A percentile compares a stretch with the other conserved stretches of the same genome.
Conservation (phyloP, 768 basidiomycete genomes). For the Megacollybia marginata region DNA sequence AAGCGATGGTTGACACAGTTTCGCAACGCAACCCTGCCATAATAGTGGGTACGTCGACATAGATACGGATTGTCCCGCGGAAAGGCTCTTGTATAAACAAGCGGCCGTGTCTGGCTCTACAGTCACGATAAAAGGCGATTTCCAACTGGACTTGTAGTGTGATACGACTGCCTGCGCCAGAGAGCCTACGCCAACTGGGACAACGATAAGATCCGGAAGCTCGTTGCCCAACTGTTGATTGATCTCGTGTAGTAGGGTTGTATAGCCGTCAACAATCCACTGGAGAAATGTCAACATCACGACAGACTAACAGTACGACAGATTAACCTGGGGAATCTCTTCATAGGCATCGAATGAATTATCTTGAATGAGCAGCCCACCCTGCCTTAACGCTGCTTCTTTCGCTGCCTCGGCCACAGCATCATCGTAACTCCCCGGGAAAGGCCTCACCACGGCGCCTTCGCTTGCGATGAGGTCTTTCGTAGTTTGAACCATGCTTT, state of each 20-base stretch:
- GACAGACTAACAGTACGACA: not conserved
- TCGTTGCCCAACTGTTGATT: not conserved
- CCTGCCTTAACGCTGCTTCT: not conserved
- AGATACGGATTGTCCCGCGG: not conserved
- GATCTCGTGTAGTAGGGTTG: constrained; percentile 2
- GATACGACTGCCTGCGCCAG: constrained; percentile 4
- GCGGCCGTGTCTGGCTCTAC: constrained; percentile 7
- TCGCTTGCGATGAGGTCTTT: not conserved
- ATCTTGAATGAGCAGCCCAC: not conserved
- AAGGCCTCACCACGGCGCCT: not conserved
- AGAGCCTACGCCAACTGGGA: constrained; percentile 5
- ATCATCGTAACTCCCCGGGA: not conserved
- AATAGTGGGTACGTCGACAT: not conserved
- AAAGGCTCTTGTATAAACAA: constrained; percentile 2
- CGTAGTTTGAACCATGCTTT: not conserved
- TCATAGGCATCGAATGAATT: not conserved
- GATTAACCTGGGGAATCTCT: not conserved
- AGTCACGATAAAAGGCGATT: not conserved
- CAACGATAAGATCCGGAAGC: not conserved
- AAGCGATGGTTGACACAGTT: constrained; percentile 1
- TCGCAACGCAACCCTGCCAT: constrained; percentile 4
- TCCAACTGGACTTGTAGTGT: constrained; percentile 1
- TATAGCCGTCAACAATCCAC: constrained; percentile 5
- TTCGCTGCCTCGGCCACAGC: not conserved
- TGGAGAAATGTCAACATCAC: not conserved